Base-by-base conservation (phyloP, 75 land plant genomes). In the Gnetum montanum region DNA sequence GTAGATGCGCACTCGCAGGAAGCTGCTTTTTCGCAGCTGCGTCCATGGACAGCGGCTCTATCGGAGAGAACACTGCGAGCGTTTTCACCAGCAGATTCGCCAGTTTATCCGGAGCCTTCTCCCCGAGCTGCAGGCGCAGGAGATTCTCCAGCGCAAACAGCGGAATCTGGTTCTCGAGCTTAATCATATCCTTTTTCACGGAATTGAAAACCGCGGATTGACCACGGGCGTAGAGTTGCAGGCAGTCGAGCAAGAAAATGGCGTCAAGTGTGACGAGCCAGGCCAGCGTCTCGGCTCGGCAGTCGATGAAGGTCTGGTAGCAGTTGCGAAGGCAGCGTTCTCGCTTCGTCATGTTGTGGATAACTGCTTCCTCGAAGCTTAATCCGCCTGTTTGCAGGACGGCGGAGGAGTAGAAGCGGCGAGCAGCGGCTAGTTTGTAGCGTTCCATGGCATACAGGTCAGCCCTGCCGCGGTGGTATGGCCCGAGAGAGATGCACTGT, bases 161-260 rank as follows among this genome's bases (percentile, higher is more conserved):
- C 4, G 89, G 89, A 11, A 85, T 74, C 46, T 85, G 89, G 46
- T 85, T 85, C 68, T 85, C 89, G 26, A 85, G 71, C 78, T 77
- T 73, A 13, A 40, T 40, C n/a, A 41, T 3, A 41, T 41, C 43
- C 16, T 16, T 41, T 3, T 3, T 15, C 4, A 85, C 67, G 4
- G 68, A 35, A 16, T 81, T 69, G 34, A 67, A 62, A 0, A 63
- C 70, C 0, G 73, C 44, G 34, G 65, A 68, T 6, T 18, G n/a
- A n/a, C n/a, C n/a, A n/a, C n/a, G n/a, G 1, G 16, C 18, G 0
- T 29, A 30, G 30, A 50, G 30, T 1, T 50, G 34, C 34, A 30
- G 4, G 16, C 53, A 50, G 4, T 50, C 34, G 0, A 50, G 53
- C 4, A 50, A 16, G 31, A 50, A 50, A 10, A 3, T 16, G 20